Conservation (phyloP, 495 filamentous ascomycete species). For the Gamarada debralockiae region DNA sequence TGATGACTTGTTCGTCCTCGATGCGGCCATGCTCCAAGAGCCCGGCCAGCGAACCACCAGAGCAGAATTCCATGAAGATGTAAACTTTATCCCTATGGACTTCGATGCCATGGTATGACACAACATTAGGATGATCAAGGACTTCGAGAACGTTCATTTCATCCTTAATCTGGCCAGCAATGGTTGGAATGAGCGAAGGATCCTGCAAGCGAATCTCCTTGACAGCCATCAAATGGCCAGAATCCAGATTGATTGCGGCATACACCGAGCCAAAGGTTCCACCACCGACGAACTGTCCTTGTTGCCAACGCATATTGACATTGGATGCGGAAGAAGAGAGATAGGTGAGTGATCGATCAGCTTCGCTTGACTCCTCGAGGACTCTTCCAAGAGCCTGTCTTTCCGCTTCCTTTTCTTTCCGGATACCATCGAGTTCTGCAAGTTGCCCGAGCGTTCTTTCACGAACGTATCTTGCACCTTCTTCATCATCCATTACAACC, state of each 20-base stretch:
- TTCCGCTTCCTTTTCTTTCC: slow-evolving; percentile 80
- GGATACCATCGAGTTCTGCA: slow-evolving; percentile 66
- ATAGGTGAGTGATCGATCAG: slow-evolving; percentile 89
- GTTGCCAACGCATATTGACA: slow-evolving; percentile 93
- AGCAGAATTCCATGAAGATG: slow-evolving; percentile 99
- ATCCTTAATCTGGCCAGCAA: slow-evolving; percentile 89
- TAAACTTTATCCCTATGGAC: slow-evolving; percentile 98
- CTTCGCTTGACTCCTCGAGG: slow-evolving; percentile 89
- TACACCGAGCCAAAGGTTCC: slow-evolving; percentile 98
- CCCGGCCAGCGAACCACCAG: slow-evolving; percentile 86
- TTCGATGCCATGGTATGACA: slow-evolving; percentile 96
- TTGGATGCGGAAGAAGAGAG: slow-evolving; percentile 92
- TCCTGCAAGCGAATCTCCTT: slow-evolving; percentile 98
- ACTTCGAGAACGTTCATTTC: slow-evolving; percentile 96
- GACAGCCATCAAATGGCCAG: slow-evolving; percentile 94
- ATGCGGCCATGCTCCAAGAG: slow-evolving; percentile 93
- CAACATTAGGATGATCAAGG: slow-evolving; percentile 94
- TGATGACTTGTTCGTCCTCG: slow-evolving; percentile 96
- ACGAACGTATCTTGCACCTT: slow-evolving; percentile 68
- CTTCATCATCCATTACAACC: slow-evolving; percentile 77
- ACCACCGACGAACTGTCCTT: slow-evolving; percentile 94
- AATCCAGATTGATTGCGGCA: slow-evolving; percentile 93
- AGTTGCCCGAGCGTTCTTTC: slow-evolving; percentile 70
- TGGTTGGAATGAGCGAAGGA: slow-evolving; percentile 89
- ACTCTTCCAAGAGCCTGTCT: slow-evolving; percentile 85